A percentile compares a stretch with the other conserved stretches of the same genome.
phyloP scores from a whole-genome alignment of 176 grass and related monocot genomes.

The Thinopyrum elongatum region DNA sequence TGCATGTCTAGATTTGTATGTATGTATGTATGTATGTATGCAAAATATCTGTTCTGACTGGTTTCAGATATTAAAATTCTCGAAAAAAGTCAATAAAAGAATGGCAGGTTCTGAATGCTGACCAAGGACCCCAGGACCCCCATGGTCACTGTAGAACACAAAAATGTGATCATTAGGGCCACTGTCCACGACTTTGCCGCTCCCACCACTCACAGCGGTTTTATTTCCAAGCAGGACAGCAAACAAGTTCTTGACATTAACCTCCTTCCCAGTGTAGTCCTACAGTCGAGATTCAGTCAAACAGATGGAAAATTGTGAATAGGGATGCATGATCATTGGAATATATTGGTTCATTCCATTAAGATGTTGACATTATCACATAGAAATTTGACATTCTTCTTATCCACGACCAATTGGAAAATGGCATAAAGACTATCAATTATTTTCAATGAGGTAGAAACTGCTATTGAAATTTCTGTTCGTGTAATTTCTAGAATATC shows the following conservation, averaged over 20 bases:
- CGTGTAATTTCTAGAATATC: too few relatives aligned
- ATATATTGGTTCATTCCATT: too few relatives aligned
- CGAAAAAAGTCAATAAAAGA: not conserved
- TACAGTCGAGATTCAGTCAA: too few relatives aligned
- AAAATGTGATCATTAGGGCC: slow-evolving; percentile 93
- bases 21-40: not conserved
- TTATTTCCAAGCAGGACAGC: slow-evolving; percentile 88
- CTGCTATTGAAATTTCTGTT: too few relatives aligned
- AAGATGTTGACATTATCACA: too few relatives aligned
- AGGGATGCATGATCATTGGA: too few relatives aligned
- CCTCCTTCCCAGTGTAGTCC: too few relatives aligned
- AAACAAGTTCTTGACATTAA: slow-evolving; percentile 69
- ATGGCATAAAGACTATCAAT: too few relatives aligned
- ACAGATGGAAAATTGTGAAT: too few relatives aligned
- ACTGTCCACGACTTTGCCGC: slow-evolving; percentile 83
- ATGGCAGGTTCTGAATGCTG: slow-evolving; percentile 25
- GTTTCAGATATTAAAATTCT: not conserved
- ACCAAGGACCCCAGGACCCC: slow-evolving; percentile 85
- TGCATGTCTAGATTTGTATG: not conserved
- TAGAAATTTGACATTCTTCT: too few relatives aligned
- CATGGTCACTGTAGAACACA: slow-evolving; percentile 86
- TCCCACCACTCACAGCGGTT: slow-evolving; percentile 75
- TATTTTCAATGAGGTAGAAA: too few relatives aligned
- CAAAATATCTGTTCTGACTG: not conserved
- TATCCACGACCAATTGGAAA: too few relatives aligned